A percentile compares a stretch with the other conserved stretches of the same genome.
Evolutionary conservation across 257 asterid species (phyloP).

Genomic region (Ballota nigra): DNA sequence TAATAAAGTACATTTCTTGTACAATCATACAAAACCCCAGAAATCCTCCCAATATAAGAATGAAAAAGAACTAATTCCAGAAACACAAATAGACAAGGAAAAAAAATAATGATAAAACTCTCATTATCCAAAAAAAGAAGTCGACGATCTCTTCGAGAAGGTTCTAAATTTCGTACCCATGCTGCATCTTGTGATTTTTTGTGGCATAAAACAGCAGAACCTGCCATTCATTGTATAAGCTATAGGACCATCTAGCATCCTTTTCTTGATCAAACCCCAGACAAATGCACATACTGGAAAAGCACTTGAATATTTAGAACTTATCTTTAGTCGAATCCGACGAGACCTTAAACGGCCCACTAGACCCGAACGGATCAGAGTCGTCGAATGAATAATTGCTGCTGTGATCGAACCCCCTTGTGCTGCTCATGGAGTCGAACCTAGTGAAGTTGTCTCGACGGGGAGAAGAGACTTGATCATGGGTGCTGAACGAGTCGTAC

Average conservation of each 20-base stretch:
- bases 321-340: constrained; percentile 49
- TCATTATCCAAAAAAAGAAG: constrained; percentile 5
- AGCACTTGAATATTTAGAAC: constrained; percentile 44
- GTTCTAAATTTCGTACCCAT: background rate
- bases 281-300: constrained; percentile 27
- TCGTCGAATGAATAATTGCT: background rate
- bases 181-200: constrained; percentile 19
- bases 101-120: background rate
- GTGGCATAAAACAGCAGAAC: constrained; percentile 21
- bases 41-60: background rate
- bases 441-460: background rate
- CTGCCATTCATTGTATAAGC: background rate
- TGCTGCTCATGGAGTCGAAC: background rate
- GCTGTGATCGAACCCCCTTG: background rate
- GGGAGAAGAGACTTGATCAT: background rate
- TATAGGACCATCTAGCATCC: background rate
- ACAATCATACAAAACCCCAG: background rate
- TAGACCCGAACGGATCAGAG: background rate
- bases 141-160: background rate
- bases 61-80: background rate
- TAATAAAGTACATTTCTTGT: background rate
- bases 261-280: constrained; percentile 8
- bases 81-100: background rate
- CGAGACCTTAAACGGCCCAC: background rate
- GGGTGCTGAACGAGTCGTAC: background rate